Evolutionary conservation across 2,329 filamentous ascomycete species (phyloP), one percentile per base, ranked within the genome.

Genomic region (Fusarium marasasianum): DNA sequence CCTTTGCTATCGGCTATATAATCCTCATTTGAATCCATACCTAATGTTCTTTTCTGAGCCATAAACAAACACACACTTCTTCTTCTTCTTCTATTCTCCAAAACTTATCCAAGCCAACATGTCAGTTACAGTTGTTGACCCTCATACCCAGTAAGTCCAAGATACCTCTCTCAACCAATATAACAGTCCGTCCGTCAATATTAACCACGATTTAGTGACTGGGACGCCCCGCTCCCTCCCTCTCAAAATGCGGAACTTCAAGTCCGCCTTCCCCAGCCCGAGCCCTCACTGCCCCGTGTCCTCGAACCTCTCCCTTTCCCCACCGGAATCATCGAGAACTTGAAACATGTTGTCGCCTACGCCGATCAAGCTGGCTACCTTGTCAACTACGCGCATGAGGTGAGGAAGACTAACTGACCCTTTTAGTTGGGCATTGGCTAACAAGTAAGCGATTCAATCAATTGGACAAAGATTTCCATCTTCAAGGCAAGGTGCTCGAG

Each of bases 261-360:
- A 15, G 59, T 75, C 24, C 67, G 60, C 10, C 40, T 63, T 2
- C 73, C 74, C 5, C 74, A 74, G 15, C 35, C 59, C 1, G 53
- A 68, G 18, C 13, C 63, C 5, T 56, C 56, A 1, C 71, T 76
- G 0, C 35, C 59, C 1, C 73, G 73, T 1, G 31, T 76, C 12
- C n/a, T 64, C 4, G 59, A 62, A 1, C 65, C 73, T 1, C 26
- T 76, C 20, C 71, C 74, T 3, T 76, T 76, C 18, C 73, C 73
- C 26, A 33, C 22, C 17, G 53, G 43, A 14, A 65, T 76, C 3
- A 24, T 76, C 6, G 74, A 76, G 11, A 76, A 57, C 5, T 22
- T 76, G 17, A 33, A 35, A 3, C 65, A 76, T 20, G 56, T 50
- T 5, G 55, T 61, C 1, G 51, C 74, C 5, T 76, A 64, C 57